Conservation (phyloP, 176 grass and related monocot genomes). For the Triticum dicoccoides region DNA sequence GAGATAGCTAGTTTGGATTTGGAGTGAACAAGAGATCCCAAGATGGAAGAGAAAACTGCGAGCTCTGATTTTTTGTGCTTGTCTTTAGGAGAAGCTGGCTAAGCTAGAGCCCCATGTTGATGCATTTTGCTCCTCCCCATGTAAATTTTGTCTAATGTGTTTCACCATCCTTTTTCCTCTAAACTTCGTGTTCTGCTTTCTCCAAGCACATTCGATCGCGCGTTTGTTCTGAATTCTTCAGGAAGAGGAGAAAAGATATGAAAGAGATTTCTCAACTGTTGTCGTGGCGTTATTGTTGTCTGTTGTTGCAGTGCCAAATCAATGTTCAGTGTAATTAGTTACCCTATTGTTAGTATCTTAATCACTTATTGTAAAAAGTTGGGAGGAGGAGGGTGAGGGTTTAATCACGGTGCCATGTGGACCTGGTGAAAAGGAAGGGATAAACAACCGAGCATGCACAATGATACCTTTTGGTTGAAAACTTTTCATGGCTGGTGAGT, state of each 20-base stretch:
- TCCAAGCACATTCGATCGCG: background rate
- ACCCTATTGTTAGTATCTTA: background rate
- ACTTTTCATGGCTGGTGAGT: background rate
- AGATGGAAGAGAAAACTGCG: background rate
- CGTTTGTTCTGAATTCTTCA: background rate
- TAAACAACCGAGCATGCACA: background rate
- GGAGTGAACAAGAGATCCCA: conserved; percentile 3
- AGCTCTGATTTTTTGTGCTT: conserved; percentile 27
- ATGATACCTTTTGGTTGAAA: background rate
- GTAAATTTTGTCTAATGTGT: conserved; percentile 32
- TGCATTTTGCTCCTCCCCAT: conserved; percentile 23
- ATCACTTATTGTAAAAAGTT: background rate
- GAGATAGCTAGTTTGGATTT: background rate
- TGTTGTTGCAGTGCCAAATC: background rate
- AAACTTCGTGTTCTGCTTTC: background rate
- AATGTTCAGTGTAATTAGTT: background rate
- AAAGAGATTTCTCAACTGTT: background rate
- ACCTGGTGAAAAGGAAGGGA: background rate
- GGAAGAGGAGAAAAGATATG: background rate
- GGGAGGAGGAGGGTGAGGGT: background rate
- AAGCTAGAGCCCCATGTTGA: background rate
- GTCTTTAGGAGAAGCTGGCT: conserved; percentile 14
- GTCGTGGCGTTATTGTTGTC: background rate
- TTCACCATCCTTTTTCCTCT: background rate
- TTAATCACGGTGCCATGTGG: conserved; percentile 13